These are phyloP conservation scores for Violaceomyces palustris DNA, from an alignment of 1,284 basidiomycete species.

Conservation along the genomic window DNA sequence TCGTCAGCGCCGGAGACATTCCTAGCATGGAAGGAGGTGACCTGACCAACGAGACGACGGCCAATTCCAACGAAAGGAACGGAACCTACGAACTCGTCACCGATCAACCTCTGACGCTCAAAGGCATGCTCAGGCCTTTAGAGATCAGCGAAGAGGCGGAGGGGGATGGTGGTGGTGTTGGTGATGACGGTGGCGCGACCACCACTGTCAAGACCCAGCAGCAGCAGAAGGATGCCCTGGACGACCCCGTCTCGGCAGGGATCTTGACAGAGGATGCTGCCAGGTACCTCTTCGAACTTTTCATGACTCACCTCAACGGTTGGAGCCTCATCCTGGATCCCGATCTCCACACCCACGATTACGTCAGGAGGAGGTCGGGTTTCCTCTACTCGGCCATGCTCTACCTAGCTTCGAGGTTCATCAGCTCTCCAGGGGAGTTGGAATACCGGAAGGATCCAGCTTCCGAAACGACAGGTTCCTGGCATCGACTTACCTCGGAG, in stretches of 20 bases:
- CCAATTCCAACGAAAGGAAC: slow-evolving; percentile 24
- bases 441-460: too few relatives aligned
- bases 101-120: slow-evolving; percentile 25
- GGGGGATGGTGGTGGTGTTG: too few relatives aligned
- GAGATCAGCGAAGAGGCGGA: slow-evolving; percentile 15
- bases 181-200: too few relatives aligned
- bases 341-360: slow-evolving; percentile 27
- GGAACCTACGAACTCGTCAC: slow-evolving; percentile 31
- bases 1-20: slow-evolving; percentile 26
- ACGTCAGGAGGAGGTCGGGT: slow-evolving; percentile 24
- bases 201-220: too few relatives aligned
- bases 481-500: too few relatives aligned
- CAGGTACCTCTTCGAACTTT: slow-evolving; percentile 21
- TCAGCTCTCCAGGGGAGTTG: slow-evolving; percentile 8
- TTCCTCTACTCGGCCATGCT: slow-evolving; percentile 32
- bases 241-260: slow-evolving; percentile 28
- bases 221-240: slow-evolving; percentile 5
- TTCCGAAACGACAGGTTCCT: too few relatives aligned
- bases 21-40: neutral
- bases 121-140: slow-evolving; percentile 31
- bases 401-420: slow-evolving; percentile 19
- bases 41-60: slow-evolving; percentile 10
- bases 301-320: slow-evolving; percentile 20
- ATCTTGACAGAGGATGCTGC: slow-evolving; percentile 22
- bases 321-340: slow-evolving; percentile 23